Evolutionary conservation across 75 land plant genomes (phyloP), one percentile per base, ranked within the genome.

Genomic region (Pinus taeda): DNA sequence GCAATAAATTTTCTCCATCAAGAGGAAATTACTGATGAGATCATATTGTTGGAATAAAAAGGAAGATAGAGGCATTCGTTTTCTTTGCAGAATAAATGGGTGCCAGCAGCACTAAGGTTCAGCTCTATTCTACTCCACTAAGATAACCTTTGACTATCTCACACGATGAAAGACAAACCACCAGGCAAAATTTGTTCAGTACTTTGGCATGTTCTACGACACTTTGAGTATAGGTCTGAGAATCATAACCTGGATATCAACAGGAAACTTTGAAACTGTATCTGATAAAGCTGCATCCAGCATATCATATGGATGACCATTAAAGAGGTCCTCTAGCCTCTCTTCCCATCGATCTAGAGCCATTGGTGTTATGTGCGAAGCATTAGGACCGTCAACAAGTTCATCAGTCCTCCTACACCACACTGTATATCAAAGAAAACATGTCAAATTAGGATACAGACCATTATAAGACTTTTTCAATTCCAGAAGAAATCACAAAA

Each of bases 401-500:
- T 95, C 98, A 87, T 95, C 98, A 12, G 97, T 95, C 70, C 98
- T 90, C 78, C 98, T 91, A 80, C 96, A 93, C 98, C 98, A 95
- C 15, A 95, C 98, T 95, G 83, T 36, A 83, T 49, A 49, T 49
- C 55, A 49, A 49, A 45, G 9, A 4, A 26, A 62, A 17, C 71
- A 67, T 67, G 49, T 17, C 20, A 36, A 7, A 67, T 39, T 39
- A 37, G 49, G 22, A 67, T 39, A 39, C 14, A 67, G 17, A 67
- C 53, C 71, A 36, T 67, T 67, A 37, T 17, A 67, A 62, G 14
- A 42, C 42, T 8, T 67, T 67, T 18, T 20, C 6, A 17, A 33
- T 39, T 18, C 33, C 45, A 37, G 71, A 67, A 67, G 21, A 18
- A 67, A 29, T 64, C 4, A 64, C 7, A 64, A 64, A 49, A 9